Evolutionary conservation across 2,329 filamentous ascomycete genomes (phyloP).

Genomic region (Ceratocystis destructans): DNA sequence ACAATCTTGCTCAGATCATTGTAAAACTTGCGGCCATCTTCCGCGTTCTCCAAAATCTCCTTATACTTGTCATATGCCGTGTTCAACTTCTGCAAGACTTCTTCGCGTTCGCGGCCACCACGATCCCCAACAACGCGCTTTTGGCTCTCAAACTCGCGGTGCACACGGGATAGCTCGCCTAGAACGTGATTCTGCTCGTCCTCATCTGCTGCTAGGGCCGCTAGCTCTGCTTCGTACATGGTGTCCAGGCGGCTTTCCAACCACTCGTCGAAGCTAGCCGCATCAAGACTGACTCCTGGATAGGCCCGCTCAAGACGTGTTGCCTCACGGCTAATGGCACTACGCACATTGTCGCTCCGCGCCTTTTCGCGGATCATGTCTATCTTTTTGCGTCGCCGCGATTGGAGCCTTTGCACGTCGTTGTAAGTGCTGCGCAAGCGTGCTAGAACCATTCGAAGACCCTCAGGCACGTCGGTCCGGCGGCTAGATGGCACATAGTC

Average conservation of each 20-base stretch:
- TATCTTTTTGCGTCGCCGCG: slow-evolving; percentile 61
- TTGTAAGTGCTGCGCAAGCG: slow-evolving; percentile 68
- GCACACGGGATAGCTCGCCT: slow-evolving; percentile 56
- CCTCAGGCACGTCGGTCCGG: slow-evolving; percentile 62
- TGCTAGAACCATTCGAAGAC: slow-evolving; percentile 65
- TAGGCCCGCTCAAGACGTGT: slow-evolving; percentile 74
- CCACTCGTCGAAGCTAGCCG: slow-evolving; percentile 81
- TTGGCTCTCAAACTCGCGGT: slow-evolving; percentile 61
- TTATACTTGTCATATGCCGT: slow-evolving; percentile 93
- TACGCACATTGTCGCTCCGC: slow-evolving; percentile 76
- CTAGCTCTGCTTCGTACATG: slow-evolving; percentile 66
- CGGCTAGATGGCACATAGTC: slow-evolving; percentile 81
- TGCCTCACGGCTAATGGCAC: slow-evolving; percentile 69
- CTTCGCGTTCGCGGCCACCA: slow-evolving; percentile 60
- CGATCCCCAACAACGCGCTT: slow-evolving; percentile 50
- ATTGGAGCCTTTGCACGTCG: slow-evolving; percentile 73
- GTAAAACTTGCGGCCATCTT: slow-evolving; percentile 89
- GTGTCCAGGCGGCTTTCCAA: slow-evolving; percentile 67
- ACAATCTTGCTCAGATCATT: slow-evolving; percentile 88
- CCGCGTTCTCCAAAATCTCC: slow-evolving; percentile 82
- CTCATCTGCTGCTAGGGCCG: slow-evolving; percentile 55
- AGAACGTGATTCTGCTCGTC: slow-evolving; percentile 63
- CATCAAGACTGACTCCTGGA: slow-evolving; percentile 69
- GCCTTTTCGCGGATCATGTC: slow-evolving; percentile 67
- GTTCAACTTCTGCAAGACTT: slow-evolving; percentile 74